phyloP scores from a whole-genome alignment of 441 rosid species.

The Pelargonium myrrhifolium region DNA sequence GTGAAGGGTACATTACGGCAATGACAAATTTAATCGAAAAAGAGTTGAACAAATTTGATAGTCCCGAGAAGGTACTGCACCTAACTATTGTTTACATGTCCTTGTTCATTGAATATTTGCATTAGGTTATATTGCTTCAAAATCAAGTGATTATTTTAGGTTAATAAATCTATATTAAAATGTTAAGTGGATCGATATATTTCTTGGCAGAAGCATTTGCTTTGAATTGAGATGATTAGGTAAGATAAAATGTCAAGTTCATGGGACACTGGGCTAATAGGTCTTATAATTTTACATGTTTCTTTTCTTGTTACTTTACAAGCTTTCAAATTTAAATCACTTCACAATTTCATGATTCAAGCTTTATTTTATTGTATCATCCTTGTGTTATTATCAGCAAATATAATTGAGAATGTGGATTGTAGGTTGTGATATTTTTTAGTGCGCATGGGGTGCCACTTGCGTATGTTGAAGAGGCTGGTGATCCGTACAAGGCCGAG shows the following conservation, averaged over 20 bases:
- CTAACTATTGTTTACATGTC: slow-evolving; percentile 1
- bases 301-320: too few species aligned
- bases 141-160: too few species aligned
- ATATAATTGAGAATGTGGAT: slow-evolving; percentile 22
- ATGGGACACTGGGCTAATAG: too few species aligned
- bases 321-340: too few species aligned
- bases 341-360: too few species aligned
- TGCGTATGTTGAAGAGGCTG: slow-evolving; percentile 97
- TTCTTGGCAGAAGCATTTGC: too few species aligned
- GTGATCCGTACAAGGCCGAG: slow-evolving; percentile 99
- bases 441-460: slow-evolving; percentile 99
- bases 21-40: slow-evolving; percentile 74
- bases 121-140: background rate
- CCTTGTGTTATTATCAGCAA: slow-evolving; percentile 1
- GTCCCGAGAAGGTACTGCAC: slow-evolving; percentile 56
- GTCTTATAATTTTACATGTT: too few species aligned
- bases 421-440: slow-evolving; percentile 89
- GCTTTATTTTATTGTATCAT: too few species aligned
- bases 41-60: slow-evolving; percentile 58
- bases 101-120: slow-evolving; percentile 1
- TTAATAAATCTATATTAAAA: too few species aligned
- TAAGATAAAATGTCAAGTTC: too few species aligned
- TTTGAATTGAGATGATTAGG: too few species aligned
- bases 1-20: slow-evolving; percentile 87
- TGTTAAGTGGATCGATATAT: too few species aligned